Base-by-base conservation (phyloP, 345 rosid genomes). In the Bruguiera sexangula region DNA sequence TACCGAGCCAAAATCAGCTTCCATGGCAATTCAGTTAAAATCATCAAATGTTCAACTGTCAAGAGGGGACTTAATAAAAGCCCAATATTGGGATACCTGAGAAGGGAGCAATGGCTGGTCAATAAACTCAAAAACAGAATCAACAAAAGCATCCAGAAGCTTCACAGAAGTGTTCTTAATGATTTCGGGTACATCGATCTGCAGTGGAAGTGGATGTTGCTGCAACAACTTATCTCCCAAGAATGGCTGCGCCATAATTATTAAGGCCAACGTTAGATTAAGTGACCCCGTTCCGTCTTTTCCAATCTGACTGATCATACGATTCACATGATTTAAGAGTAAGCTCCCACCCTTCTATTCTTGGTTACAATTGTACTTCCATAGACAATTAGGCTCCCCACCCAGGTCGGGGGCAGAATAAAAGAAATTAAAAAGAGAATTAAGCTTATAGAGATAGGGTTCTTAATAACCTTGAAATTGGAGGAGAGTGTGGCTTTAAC, bases 61-160 rank as follows among this genome's bases (percentile, higher is more conserved):
- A 9, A 4, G 9, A 15, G 10, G 26, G 19, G 20, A 31, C 27
- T 16, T 8, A 54, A 36, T 27, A 21, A 15, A 48, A 11, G 1
- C 61, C 8, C 22, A 62, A 32, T 1, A 0, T 50, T 36, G 34
- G 19, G 8, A 0, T 62, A 80, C 85, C 82, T 84, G 86, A 21
- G 82, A 76, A 5, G 89, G 85, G 31, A 76, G 82, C 60, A 68
- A 22, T 39, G 86, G 83, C 55, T 80, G 83, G 58, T 79, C 82
- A 26, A 61, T 66, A 62, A 85, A 81, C 54, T 66, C 54, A 27
- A 85, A 83, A 9, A 77, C 39, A 0, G 77, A 78, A 70, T 82
- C 87, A 10, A 82, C 85, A 24, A 82, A 71, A 0, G 80, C 76
- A 64, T 86, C 86, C 67, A 80, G 7, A 1, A 86, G 19, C 48